A percentile compares a stretch with the other conserved stretches of the same genome.
These are phyloP conservation scores for Eutrema yunnanense DNA, from an alignment of 345 rosid genomes.

Conservation along the genomic window DNA sequence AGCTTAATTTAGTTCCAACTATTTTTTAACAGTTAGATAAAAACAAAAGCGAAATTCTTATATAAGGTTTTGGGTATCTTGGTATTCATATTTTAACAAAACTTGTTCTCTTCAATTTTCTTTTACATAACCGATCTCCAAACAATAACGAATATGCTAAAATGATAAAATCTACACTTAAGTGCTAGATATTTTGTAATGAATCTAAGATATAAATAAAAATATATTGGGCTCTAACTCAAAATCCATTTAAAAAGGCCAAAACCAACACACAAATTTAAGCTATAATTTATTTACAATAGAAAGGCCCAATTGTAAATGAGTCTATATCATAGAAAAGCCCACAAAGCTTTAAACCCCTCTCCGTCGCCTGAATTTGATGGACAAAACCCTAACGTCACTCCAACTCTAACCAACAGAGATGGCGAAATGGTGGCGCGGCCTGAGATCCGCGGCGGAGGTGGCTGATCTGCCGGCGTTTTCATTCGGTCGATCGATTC, in stretches of 20 bases:
- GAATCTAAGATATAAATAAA: too few species aligned
- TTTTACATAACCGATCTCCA: not conserved
- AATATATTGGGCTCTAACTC: too few species aligned
- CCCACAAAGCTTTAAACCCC: slow-evolving; percentile 28
- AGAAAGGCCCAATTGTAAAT: not conserved
- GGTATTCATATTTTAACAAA: not conserved
- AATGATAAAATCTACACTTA: too few species aligned
- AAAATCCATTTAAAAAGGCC: too few species aligned
- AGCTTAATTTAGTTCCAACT: not conserved
- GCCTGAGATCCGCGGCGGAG: slow-evolving; percentile 28
- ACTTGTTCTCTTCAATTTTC: not conserved
- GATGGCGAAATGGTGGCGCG: slow-evolving; percentile 35
- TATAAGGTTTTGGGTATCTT: too few species aligned
- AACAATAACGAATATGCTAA: too few species aligned
- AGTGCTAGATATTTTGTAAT: too few species aligned
- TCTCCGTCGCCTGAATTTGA: slow-evolving; percentile 10
- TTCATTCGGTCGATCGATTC: slow-evolving; percentile 15
- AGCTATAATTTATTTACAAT: not conserved
- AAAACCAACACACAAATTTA: not conserved
- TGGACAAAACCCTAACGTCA: slow-evolving; percentile 23
- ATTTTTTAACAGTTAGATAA: not conserved
- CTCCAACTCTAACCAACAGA: slow-evolving; percentile 14
- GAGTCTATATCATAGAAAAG: not conserved
- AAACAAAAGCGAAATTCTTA: too few species aligned
- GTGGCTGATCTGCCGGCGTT: not conserved